Conservation (phyloP, 2,329 filamentous ascomycete species). For the Thermomyces lanuginosus region DNA sequence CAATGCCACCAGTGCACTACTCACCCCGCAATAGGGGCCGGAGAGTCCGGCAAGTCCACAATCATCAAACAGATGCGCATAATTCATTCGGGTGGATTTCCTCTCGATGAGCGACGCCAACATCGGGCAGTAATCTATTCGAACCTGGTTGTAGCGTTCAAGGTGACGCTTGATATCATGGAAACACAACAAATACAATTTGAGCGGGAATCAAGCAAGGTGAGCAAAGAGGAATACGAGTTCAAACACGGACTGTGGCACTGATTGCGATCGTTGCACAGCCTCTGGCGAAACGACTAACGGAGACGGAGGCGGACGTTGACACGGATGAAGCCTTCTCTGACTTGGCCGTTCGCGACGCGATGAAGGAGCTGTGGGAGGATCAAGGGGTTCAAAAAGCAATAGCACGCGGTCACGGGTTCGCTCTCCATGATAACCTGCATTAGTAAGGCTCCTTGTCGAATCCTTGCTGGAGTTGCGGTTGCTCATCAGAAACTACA, state of each 20-base stretch:
- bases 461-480: not conserved
- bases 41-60: slow-evolving; percentile 90
- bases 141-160: slow-evolving; percentile 85
- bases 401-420: slow-evolving; percentile 91
- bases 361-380: slow-evolving; percentile 70
- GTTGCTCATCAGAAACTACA: slow-evolving; percentile 25
- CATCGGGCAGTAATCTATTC: slow-evolving; percentile 92
- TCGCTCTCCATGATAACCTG: slow-evolving; percentile 87
- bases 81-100: slow-evolving; percentile 87
- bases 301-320: slow-evolving; percentile 61
- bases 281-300: slow-evolving; percentile 63
- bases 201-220: slow-evolving; percentile 62
- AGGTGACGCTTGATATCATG: slow-evolving; percentile 83
- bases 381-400: slow-evolving; percentile 71
- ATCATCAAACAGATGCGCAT: slow-evolving; percentile 98
- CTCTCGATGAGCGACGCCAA: slow-evolving; percentile 73
- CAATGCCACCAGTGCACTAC: not conserved
- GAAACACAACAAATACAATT: slow-evolving; percentile 66
- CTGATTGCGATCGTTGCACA: slow-evolving; percentile 22
- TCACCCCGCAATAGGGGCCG: slow-evolving; percentile 48
- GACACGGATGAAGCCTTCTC: slow-evolving; percentile 68
- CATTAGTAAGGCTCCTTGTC: slow-evolving; percentile 51
- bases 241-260: not conserved
- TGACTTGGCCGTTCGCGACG: slow-evolving; percentile 42
- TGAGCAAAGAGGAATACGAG: slow-evolving; percentile 21